Base-by-base conservation (phyloP, 768 basidiomycete genomes). In the Multifurca ochricompacta region DNA sequence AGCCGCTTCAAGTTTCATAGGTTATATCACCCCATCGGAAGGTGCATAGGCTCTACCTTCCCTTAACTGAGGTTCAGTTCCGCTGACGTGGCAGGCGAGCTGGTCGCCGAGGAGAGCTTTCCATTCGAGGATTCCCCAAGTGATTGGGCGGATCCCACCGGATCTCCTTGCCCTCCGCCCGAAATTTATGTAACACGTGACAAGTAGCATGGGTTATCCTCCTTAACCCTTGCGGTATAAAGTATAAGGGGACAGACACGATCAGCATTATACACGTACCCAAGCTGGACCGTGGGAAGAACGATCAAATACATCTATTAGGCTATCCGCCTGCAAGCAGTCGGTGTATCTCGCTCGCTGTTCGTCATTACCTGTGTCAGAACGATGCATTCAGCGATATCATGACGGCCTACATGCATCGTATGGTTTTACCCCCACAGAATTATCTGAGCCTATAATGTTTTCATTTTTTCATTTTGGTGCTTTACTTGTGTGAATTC, bases 31-130 rank as follows among this genome's bases (percentile, higher is more conserved):
- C 4, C n/a, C 41, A 2, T 56, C 74, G 41, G 50, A 61, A 9
- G 47, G 40, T n/a, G n/a, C n/a, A n/a, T n/a, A n/a, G n/a, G n/a
- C n/a, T n/a, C n/a, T n/a, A n/a, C n/a, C n/a, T n/a, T n/a, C n/a
- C n/a, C 53, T 45, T 44, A 51, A 49, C 50, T 59, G 57, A 56
- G 31, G 27, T 31, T 31, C 60, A 83, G 81, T 87, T 82, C 64
- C 80, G 85, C 10, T 85, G 87, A 73, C 84, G 83, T 55, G 77
- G 82, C 41, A 85, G 85, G 51, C 76, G 85, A 65, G 85, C 85
- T 36, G 85, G 85, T 53, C 77, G 85, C 39, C 76, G 85, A 62
- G 85, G 85, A 2, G 25, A 68, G 88, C 23, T 70, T 82, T 6
- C 66, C 85, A 0, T 87, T n/a, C 86, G 14, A 78, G 72, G 60